phyloP scores from a whole-genome alignment of 139 green algal species.

The Spirogloea muscicola region DNA sequence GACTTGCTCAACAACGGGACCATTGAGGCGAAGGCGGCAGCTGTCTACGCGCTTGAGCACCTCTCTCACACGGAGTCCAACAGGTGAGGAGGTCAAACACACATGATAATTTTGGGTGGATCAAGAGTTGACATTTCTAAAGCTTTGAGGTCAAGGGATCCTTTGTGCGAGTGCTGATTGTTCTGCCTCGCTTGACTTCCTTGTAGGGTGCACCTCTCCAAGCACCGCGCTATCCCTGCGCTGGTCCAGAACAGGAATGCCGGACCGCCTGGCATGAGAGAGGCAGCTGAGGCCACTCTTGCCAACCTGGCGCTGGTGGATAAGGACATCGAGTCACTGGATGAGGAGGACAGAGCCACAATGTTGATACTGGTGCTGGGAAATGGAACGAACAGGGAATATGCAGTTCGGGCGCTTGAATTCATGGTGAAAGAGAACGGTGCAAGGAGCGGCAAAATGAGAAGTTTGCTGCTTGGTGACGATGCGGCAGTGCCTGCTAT shows the following conservation, averaged over 20 bases:
- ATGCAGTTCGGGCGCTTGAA: constrained; percentile 30
- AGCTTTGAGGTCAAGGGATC: no score
- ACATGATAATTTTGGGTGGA: no score
- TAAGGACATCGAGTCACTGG: constrained; percentile 26
- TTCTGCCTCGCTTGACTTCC: no score
- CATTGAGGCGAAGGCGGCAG: constrained; percentile 13
- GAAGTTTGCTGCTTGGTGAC: constrained; percentile 2
- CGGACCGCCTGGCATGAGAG: constrained; percentile 1
- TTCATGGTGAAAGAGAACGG: constrained; percentile 24
- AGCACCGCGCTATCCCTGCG: constrained; percentile 9
- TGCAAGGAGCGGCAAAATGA: constrained; percentile 16
- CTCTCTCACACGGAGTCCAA: constrained; percentile 37
- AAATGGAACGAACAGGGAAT: constrained; percentile 11
- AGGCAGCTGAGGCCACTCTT: constrained; percentile 19
- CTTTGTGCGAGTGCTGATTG: no score
- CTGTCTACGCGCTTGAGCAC: constrained; percentile 20
- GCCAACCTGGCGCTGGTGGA: constrained; percentile 36
- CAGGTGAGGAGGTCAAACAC: no score
- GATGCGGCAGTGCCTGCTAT: constrained; percentile 19
- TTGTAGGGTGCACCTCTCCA: constrained; percentile 22
- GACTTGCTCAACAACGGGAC: constrained; percentile 20
- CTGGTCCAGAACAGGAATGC: constrained; percentile 2
- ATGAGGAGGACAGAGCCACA: constrained; percentile 20
- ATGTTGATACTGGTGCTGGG: constrained; percentile 21
- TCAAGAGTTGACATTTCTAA: no score